Evolutionary conservation across 1,284 basidiomycete species (phyloP).

Genomic region (Kwoniella shivajii): DNA sequence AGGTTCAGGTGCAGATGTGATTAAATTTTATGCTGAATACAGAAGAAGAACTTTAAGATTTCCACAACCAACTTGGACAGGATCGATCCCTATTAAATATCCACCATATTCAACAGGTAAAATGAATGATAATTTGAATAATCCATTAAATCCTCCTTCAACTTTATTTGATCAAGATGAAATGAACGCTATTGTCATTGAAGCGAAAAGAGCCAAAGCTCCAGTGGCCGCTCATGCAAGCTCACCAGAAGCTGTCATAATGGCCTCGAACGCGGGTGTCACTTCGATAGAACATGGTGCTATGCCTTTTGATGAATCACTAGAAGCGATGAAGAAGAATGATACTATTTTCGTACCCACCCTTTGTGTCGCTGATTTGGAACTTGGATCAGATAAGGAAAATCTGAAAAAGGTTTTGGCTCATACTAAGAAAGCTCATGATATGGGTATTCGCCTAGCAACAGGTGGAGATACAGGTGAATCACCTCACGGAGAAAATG

Average conservation of each 20-base stretch:
- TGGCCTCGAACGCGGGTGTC: constrained; percentile 54
- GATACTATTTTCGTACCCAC: constrained; percentile 63
- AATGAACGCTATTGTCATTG: constrained; percentile 61
- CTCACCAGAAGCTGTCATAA: constrained; percentile 53
- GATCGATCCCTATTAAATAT: constrained; percentile 4
- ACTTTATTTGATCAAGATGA: constrained; percentile 59
- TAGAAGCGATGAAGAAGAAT: constrained; percentile 36
- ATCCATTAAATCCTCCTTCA: constrained; percentile 53
- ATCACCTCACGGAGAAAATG: constrained; percentile 17
- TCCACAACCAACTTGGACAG: constrained; percentile 13
- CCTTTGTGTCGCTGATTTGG: constrained; percentile 53
- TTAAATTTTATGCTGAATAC: constrained; percentile 36
- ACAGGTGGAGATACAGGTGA: constrained; percentile 23
- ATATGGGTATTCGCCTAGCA: constrained; percentile 14
- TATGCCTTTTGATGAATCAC: constrained; percentile 8
- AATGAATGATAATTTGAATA: constrained; percentile 16
- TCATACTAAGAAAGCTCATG: constrained; percentile 10
- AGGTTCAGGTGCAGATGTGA: constrained; percentile 68
- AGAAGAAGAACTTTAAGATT: constrained; percentile 55
- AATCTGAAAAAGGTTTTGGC: background rate
- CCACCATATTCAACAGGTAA: background rate
- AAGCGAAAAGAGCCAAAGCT: constrained; percentile 61
- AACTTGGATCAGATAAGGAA: background rate
- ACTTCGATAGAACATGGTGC: constrained; percentile 61
- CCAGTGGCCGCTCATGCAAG: constrained; percentile 63